Evolutionary conservation across 768 basidiomycete genomes (phyloP).

Genomic region (Cubamyces sp.): DNA sequence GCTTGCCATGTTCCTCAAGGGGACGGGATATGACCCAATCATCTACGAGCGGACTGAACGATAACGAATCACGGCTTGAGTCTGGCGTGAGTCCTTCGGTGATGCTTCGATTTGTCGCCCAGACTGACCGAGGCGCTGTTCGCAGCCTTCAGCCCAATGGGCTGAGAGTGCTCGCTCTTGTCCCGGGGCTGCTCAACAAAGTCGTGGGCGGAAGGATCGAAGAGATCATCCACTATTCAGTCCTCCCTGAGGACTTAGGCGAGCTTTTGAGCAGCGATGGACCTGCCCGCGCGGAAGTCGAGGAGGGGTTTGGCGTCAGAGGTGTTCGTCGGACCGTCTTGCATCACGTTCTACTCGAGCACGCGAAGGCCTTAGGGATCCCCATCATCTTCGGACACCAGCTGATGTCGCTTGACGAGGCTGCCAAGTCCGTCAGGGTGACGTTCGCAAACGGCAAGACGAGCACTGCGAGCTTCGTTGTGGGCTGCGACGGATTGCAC

Average conservation of each 20-base stretch:
- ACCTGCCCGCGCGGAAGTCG: slow-evolving; percentile 26
- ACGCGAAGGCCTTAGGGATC: slow-evolving; percentile 39
- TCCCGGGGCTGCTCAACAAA: slow-evolving; percentile 24
- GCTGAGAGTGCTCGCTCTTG: slow-evolving; percentile 21
- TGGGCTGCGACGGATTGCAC: slow-evolving; percentile 52
- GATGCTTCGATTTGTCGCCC: too few species aligned
- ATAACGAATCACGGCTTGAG: slow-evolving; percentile 36
- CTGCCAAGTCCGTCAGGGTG: slow-evolving; percentile 36
- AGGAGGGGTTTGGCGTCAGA: slow-evolving; percentile 34
- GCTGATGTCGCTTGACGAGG: slow-evolving; percentile 40
- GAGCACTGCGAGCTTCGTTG: slow-evolving; percentile 43
- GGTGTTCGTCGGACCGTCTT: slow-evolving; percentile 40
- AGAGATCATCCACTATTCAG: slow-evolving; percentile 8
- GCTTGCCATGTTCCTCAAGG: slow-evolving; percentile 43
- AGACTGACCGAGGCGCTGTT: too few species aligned
- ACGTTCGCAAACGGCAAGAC: slow-evolving; percentile 40
- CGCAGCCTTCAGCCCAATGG: slow-evolving; percentile 28
- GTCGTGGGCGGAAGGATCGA: slow-evolving; percentile 12
- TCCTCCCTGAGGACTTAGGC: slow-evolving; percentile 32
- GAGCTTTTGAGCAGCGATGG: slow-evolving; percentile 34
- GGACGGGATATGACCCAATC: slow-evolving; percentile 42
- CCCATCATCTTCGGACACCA: slow-evolving; percentile 40
- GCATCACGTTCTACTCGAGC: slow-evolving; percentile 37
- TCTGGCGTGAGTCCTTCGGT: slow-evolving; percentile 32
- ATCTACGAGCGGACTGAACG: slow-evolving; percentile 39